A percentile compares a stretch with the other conserved stretches of the same genome.
Evolutionary conservation across 345 rosid species (phyloP).

Genomic region (Excoecaria cochinchinensis): DNA sequence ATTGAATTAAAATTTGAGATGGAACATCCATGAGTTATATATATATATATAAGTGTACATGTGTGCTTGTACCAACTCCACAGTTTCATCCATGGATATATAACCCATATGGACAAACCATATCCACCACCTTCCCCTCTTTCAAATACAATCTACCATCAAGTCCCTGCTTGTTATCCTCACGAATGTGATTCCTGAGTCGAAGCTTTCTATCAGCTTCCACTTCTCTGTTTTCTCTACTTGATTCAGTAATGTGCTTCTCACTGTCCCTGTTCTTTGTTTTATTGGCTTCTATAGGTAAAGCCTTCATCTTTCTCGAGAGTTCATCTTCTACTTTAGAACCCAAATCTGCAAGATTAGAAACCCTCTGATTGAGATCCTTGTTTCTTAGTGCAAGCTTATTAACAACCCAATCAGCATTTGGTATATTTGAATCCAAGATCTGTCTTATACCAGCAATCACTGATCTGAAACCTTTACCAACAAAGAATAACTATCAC

Average conservation of each 20-base stretch:
- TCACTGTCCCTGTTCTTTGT: constrained; percentile 21
- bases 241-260: constrained; percentile 2
- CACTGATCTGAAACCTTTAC: constrained; percentile 54
- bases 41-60: too few relatives aligned
- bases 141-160: constrained; percentile 69
- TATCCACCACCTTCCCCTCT: constrained; percentile 78
- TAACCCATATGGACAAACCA: constrained; percentile 68
- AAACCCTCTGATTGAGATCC: constrained; percentile 40
- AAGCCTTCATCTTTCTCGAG: constrained; percentile 46
- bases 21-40: too few relatives aligned
- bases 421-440: constrained; percentile 43
- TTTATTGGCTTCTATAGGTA: constrained; percentile 24
- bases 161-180: constrained; percentile 64
- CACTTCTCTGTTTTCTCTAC: constrained; percentile 13
- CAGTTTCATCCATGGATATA: constrained; percentile 63
- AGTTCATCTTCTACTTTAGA: constrained; percentile 64
- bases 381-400: constrained; percentile 42
- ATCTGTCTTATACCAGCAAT: constrained; percentile 40
- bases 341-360: constrained; percentile 61
- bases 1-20: too few relatives aligned
- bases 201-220: constrained; percentile 27
- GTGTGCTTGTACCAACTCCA: constrained; percentile 70
- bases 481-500: constrained; percentile 40
- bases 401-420: constrained; percentile 34
- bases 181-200: constrained; percentile 72